Evolutionary conservation across 1,284 basidiomycete genomes (phyloP), one percentile per base, ranked within the genome.

Genomic region (Cutaneotrichosporon cavernicola): DNA sequence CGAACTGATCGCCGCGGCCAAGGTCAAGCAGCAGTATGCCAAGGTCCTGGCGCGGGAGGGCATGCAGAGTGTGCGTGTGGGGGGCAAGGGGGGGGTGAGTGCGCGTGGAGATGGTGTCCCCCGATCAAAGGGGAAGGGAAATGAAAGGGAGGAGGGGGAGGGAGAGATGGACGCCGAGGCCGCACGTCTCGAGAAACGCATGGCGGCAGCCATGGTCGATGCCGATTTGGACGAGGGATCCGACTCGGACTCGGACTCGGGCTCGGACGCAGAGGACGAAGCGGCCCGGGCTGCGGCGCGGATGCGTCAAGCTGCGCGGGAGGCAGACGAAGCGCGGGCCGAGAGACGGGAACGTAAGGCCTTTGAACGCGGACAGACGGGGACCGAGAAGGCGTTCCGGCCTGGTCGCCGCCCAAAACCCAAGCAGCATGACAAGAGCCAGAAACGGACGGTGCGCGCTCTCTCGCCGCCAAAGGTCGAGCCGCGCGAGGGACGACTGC

Each of bases 11-110:
- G 74, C 81, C 68, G 81, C 82, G 56, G 83, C 84, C 40, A 83
- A 83, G 70, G 76, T 83, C 61, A 85, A 85, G 74, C 80, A 82
- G 69, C 74, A 76, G 21, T 85, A 81, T 69, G 83, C 80, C 60
- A 83, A 82, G 71, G 76, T 81, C 61, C 74, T 83, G 21, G 78
- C 81, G 64, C 69, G 74, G 34, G 82, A 83, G 69, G 81, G 81
- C 13, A 76, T 80, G 65, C 64, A 67, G 38, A 75, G 72, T 8
- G 65, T 69, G 8, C 70, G 80, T 56, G 64, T 81, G 22, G 70
- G 69, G 16, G 68, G 68, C 14, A 53, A 53, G 18, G 51, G 51
- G 38, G 67, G 69, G n/a, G 56, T 63, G 31, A 60, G 58, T 52
- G 51, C 64, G 58, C 58, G 46, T 49, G 21, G 36, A 31, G 58